These are phyloP conservation scores for Phytophthora ohioensis DNA, from an alignment of 352 stramenopile genomes.

Conservation along the genomic window DNA sequence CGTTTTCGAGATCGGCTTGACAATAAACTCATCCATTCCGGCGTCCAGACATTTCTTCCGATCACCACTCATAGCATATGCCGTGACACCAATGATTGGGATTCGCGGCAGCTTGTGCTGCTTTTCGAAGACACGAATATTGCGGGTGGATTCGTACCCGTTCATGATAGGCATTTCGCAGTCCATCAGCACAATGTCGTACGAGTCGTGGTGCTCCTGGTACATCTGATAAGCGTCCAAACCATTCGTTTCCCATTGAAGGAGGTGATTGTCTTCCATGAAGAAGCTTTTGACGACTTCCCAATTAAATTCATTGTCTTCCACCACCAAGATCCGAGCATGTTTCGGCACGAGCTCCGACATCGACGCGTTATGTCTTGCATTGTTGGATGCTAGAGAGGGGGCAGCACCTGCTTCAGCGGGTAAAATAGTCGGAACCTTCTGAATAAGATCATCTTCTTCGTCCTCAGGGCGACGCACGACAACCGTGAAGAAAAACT, in stretches of 20 bases:
- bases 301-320: slow-evolving; percentile 94
- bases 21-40: slow-evolving; percentile 90
- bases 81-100: slow-evolving; percentile 85
- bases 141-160: slow-evolving; percentile 76
- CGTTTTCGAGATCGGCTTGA: slow-evolving; percentile 85
- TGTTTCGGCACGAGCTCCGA: slow-evolving; percentile 62
- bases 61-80: slow-evolving; percentile 88
- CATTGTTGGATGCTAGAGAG: slow-evolving; percentile 26
- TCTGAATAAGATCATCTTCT: slow-evolving; percentile 52
- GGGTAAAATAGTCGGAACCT: slow-evolving; percentile 52
- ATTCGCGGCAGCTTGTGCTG: slow-evolving; percentile 75
- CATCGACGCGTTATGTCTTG: slow-evolving; percentile 33
- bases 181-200: slow-evolving; percentile 87
- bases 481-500: slow-evolving; percentile 79
- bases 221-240: slow-evolving; percentile 76
- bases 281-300: slow-evolving; percentile 91
- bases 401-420: slow-evolving; percentile 27
- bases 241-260: slow-evolving; percentile 87
- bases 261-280: slow-evolving; percentile 78
- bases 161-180: slow-evolving; percentile 92
- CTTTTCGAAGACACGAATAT: slow-evolving; percentile 76
- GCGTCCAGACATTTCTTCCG: slow-evolving; percentile 84
- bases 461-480: slow-evolving; percentile 63
- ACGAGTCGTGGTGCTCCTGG: slow-evolving; percentile 77
- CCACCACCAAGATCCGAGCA: slow-evolving; percentile 82